Conservation (phyloP, 2,329 filamentous ascomycete species). For the Aspergillus viridinutans region DNA sequence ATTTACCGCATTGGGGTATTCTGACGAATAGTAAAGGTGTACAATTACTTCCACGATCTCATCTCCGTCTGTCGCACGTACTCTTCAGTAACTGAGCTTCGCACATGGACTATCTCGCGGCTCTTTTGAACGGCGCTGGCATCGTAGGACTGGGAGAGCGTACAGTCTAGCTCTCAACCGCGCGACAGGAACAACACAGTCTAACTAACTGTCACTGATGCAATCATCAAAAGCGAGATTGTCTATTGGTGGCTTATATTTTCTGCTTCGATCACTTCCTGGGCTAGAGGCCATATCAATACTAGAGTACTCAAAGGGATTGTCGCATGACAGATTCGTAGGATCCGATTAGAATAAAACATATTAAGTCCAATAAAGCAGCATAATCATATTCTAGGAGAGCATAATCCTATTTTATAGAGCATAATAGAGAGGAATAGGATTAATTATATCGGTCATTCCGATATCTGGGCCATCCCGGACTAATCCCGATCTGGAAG, state of each 20-base stretch:
- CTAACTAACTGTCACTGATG: neutral
- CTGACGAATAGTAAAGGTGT: slow-evolving; percentile 39
- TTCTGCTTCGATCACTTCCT: neutral
- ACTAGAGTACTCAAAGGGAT: neutral
- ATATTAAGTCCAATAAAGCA: neutral
- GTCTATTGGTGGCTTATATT: neutral
- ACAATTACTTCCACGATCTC: slow-evolving; percentile 24
- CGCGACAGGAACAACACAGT: neutral
- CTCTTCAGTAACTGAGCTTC: neutral
- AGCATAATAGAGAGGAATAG: too few relatives aligned
- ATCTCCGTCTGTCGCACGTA: neutral
- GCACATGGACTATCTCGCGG: neutral
- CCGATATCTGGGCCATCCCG: slow-evolving; percentile 2
- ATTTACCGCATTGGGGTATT: slow-evolving; percentile 27
- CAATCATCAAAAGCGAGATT: neutral
- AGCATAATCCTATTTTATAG: neutral
- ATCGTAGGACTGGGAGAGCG: neutral
- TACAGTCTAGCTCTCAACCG: neutral
- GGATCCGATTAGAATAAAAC: neutral
- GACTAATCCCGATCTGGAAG: slow-evolving; percentile 25
- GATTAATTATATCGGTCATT: neutral
- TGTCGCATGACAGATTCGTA: neutral
- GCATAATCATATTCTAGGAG: neutral
- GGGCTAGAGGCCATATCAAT: neutral
- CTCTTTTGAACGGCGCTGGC: neutral